Evolutionary conservation across 1,284 basidiomycete species (phyloP), one percentile per base, ranked within the genome.

Genomic region (Cutaneotrichosporon dermatis): DNA sequence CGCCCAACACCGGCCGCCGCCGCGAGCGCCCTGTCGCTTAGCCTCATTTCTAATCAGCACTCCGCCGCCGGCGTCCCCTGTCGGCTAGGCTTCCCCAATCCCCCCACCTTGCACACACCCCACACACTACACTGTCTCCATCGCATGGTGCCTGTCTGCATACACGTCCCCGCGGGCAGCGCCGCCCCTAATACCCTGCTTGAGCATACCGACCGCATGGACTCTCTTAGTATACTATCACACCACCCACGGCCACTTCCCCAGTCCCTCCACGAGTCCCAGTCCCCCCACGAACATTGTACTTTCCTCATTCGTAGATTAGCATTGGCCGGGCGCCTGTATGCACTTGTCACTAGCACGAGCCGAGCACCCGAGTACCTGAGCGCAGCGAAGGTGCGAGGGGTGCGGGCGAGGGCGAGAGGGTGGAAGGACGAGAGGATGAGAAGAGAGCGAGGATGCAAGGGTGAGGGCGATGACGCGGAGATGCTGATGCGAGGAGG

Each of bases 1-100:
- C 41, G 25, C 63, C 63, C 1, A 44, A 37, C 11, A 61, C 63
- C 8, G 49, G 52, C 15, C 63, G 59, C 33, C 57, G 59, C 40
- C 57, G 63, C 41, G 63, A 64, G 51, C 63, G 63, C 35, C 63
- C 63, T 6, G 63, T 64, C 34, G 54, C 57, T 25, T 64, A 61
- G 43, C 25, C 25, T 25, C n/a, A n/a, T n/a, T n/a, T n/a, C n/a
- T n/a, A n/a, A n/a, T n/a, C n/a, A n/a, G n/a, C n/a, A n/a, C n/a
- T n/a, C n/a, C n/a, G n/a, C n/a, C n/a, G n/a, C n/a, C n/a, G n/a
- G n/a, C n/a, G n/a, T n/a, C n/a, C n/a, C n/a, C n/a, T n/a, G n/a
- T n/a, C n/a, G n/a, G n/a, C n/a, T n/a, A n/a, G n/a, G n/a, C n/a
- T n/a, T n/a, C n/a, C 25, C 25, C 25, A 25, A 25, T 25, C 50